phyloP scores from a whole-genome alignment of 352 stramenopile genomes.

The Globisporangium solare region DNA sequence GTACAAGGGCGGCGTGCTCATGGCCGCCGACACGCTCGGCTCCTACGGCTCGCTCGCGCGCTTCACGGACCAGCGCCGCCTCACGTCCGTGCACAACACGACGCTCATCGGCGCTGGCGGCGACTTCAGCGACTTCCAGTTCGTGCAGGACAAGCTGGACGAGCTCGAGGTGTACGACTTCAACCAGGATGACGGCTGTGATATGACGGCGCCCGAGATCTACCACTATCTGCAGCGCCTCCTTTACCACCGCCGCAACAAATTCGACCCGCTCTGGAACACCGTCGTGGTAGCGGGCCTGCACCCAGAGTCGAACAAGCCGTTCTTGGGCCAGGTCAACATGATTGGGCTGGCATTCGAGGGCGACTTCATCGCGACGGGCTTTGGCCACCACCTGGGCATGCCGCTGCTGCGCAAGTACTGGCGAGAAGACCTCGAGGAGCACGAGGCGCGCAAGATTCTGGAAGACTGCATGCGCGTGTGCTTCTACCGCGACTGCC shows the following conservation, averaged over 20 bases:
- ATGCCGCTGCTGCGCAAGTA: constrained; percentile 96
- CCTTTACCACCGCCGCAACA: constrained; percentile 98
- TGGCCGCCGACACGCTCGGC: constrained; percentile 97
- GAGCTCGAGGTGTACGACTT: constrained; percentile 93
- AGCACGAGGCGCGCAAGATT: constrained; percentile 91
- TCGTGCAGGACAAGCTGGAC: constrained; percentile 93
- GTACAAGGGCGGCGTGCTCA: constrained; percentile 95
- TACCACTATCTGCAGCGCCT: constrained; percentile 97
- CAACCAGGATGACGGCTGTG: constrained; percentile 94
- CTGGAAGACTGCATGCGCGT: constrained; percentile 98
- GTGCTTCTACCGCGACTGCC: constrained; percentile 98
- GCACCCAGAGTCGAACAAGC: constrained; percentile 86
- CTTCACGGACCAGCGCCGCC: constrained; percentile 93
- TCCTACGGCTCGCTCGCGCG: constrained; percentile 97
- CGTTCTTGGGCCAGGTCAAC: constrained; percentile 95
- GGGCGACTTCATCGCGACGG: constrained; percentile 96
- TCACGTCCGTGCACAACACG: constrained; percentile 83
- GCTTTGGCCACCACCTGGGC: constrained; percentile 96
- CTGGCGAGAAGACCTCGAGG: constrained; percentile 91
- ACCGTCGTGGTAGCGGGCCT: constrained; percentile 95
- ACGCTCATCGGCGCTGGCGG: constrained; percentile 95
- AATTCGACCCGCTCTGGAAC: constrained; percentile 99
- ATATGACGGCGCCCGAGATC: constrained; percentile 91
- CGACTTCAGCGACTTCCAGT: constrained; percentile 98
- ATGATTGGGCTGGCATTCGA: constrained; percentile 97